A percentile compares a stretch with the other conserved stretches of the same genome.
phyloP scores from a whole-genome alignment of 1,139 yeast genomes.

The Hanseniaspora gamundiae region DNA sequence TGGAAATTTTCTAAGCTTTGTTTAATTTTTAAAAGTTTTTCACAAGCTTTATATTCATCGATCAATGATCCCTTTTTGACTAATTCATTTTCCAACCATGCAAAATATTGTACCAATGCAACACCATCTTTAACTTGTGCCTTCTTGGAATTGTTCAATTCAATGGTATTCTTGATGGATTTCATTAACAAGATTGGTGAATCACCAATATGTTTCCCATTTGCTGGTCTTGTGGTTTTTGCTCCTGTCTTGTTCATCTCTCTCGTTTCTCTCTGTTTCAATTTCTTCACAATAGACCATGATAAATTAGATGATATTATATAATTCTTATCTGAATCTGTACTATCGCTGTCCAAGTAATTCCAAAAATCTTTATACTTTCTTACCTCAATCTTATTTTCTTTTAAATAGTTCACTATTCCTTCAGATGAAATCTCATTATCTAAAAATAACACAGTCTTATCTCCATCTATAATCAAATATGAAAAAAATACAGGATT shows the following conservation, averaged over 20 bases:
- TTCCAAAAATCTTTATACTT: conserved; percentile 48
- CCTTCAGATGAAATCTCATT: conserved; percentile 21
- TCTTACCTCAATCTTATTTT: conserved; percentile 33
- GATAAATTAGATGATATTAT: conserved; percentile 54
- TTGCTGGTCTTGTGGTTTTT: too few relatives aligned
- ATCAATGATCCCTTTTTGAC: conserved; percentile 42
- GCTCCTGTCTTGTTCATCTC: too few relatives aligned
- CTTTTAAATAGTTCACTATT: conserved; percentile 22
- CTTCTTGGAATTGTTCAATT: conserved; percentile 57
- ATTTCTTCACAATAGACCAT: conserved; percentile 65
- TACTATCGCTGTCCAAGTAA: conserved; percentile 27
- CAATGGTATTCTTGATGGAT: conserved; percentile 62
- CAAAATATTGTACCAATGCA: conserved; percentile 63
- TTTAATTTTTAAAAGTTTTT: conserved; percentile 53
- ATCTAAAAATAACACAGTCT: conserved; percentile 51
- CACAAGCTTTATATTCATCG: conserved; percentile 73
- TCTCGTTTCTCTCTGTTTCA: conserved; percentile 32
- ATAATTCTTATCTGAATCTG: conserved; percentile 33
- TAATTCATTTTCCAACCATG: conserved; percentile 75
- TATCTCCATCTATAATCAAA: conserved; percentile 43
- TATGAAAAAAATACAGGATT: conserved; percentile 89
- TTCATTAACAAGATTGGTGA: conserved; percentile 63
- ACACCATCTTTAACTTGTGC: conserved; percentile 87
- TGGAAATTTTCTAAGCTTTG: conserved; percentile 47
- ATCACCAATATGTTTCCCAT: too few relatives aligned